Conservation (phyloP, 2,329 filamentous ascomycete species). For the Nigrospora oryzae region DNA sequence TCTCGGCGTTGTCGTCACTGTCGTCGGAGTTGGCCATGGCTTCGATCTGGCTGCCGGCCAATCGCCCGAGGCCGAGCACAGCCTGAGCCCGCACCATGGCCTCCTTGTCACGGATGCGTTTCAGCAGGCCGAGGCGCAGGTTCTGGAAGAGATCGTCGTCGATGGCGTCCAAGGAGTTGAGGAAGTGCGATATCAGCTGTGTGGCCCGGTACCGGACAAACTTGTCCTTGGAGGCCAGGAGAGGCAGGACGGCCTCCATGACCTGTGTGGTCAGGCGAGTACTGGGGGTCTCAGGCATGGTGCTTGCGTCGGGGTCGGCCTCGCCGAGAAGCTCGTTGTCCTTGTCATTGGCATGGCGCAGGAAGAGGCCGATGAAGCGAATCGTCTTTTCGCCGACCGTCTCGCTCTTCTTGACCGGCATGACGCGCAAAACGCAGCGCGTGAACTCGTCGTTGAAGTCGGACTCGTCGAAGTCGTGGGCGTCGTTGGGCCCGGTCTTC, state of each 20-base stretch:
- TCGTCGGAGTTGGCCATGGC: slow-evolving; percentile 63
- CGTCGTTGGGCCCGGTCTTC: slow-evolving; percentile 47
- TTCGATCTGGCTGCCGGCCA: slow-evolving; percentile 71
- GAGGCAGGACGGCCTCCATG: slow-evolving; percentile 62
- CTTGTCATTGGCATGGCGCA: slow-evolving; percentile 63
- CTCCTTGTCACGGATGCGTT: slow-evolving; percentile 88
- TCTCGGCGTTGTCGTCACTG: slow-evolving; percentile 58
- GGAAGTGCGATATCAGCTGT: slow-evolving; percentile 81
- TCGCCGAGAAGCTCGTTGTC: slow-evolving; percentile 61
- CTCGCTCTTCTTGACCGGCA: slow-evolving; percentile 89
- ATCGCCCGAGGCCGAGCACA: slow-evolving; percentile 76
- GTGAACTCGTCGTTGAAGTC: slow-evolving; percentile 84
- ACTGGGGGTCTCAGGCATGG: slow-evolving; percentile 74
- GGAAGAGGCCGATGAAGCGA: slow-evolving; percentile 79
- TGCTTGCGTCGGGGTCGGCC: slow-evolving; percentile 59
- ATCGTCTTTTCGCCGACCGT: slow-evolving; percentile 77
- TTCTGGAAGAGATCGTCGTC: slow-evolving; percentile 87
- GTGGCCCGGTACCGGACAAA: slow-evolving; percentile 83
- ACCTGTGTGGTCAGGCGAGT: slow-evolving; percentile 69
- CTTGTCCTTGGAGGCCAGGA: slow-evolving; percentile 87
- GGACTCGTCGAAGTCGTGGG: slow-evolving; percentile 68
- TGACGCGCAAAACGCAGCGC: slow-evolving; percentile 71
- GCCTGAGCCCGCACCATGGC: slow-evolving; percentile 87
- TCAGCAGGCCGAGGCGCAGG: slow-evolving; percentile 70
- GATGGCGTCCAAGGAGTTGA: slow-evolving; percentile 86